phyloP scores from a whole-genome alignment of 2,329 filamentous ascomycete genomes.

The Cladosporium velox region DNA sequence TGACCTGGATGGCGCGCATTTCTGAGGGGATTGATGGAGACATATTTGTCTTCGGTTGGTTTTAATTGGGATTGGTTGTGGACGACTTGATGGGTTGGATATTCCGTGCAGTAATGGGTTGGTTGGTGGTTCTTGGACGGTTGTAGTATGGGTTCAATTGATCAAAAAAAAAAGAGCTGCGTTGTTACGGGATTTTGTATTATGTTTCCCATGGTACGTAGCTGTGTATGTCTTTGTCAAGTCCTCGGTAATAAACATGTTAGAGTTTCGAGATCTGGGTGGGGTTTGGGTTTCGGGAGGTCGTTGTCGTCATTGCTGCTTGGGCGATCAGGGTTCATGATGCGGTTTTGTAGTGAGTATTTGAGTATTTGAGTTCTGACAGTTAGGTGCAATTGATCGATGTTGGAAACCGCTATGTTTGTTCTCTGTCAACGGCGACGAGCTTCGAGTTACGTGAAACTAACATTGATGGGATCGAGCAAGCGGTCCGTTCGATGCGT shows the following conservation, averaged over 20 bases:
- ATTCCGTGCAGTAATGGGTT: too few species aligned
- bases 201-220: background rate
- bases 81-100: too few species aligned
- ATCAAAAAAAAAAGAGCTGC: background rate
- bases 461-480: too few species aligned
- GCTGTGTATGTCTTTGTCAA: background rate
- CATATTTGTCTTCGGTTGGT: too few species aligned
- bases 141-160: background rate
- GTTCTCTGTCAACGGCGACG: too few species aligned
- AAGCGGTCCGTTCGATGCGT: too few species aligned
- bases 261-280: background rate
- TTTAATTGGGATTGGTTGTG: too few species aligned
- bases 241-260: background rate
- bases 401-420: too few species aligned
- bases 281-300: background rate
- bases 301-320: background rate
- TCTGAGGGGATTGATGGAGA: conserved; percentile 41
- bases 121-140: background rate
- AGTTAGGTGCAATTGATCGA: too few species aligned
- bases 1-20: conserved; percentile 52
- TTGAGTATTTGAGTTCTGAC: background rate
- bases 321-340: background rate
- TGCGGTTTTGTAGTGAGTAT: background rate
- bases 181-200: background rate
- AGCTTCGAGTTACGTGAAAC: too few species aligned